phyloP scores from a whole-genome alignment of 208 protist genomes.

The Leishmania major region DNA sequence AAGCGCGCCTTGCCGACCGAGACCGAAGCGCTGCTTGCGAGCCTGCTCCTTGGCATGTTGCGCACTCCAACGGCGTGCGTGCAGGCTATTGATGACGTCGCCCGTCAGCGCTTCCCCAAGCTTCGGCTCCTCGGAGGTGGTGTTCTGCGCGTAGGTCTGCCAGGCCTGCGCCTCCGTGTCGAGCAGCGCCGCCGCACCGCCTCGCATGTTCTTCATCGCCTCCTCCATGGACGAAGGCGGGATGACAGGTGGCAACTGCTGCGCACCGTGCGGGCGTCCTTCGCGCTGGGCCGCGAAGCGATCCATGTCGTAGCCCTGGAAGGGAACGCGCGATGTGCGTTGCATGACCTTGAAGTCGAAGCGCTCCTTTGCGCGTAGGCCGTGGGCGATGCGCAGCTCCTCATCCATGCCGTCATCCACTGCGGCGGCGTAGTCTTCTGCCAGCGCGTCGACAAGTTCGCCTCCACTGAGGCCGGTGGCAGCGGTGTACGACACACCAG shows the following conservation, averaged over 20 bases:
- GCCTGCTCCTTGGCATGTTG: conserved; percentile 38
- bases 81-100: conserved; percentile 46
- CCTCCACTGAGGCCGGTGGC: conserved; percentile 24
- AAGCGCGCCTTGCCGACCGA: conserved; percentile 83
- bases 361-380: conserved; percentile 81
- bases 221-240: conserved; percentile 75
- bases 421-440: conserved; percentile 1
- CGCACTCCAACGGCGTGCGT: conserved; percentile 26
- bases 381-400: conserved; percentile 69
- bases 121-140: conserved; percentile 57
- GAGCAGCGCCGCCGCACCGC: conserved; percentile 23
- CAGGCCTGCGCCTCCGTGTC: conserved; percentile 47
- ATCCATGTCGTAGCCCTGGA: conserved; percentile 89
- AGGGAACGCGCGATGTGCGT: conserved; percentile 59
- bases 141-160: conserved; percentile 66
- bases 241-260: conserved; percentile 59
- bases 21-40: conserved; percentile 81
- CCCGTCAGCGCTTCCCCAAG: conserved; percentile 79
- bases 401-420: conserved; percentile 59
- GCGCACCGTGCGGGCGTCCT: conserved; percentile 71
- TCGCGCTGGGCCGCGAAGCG: conserved; percentile 71
- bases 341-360: conserved; percentile 83
- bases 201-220: conserved; percentile 66
- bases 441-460: conserved; percentile 29
- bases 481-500: conserved; percentile 25